Evolutionary conservation across 768 basidiomycete species (phyloP).

Genomic region (Russula sp.): DNA sequence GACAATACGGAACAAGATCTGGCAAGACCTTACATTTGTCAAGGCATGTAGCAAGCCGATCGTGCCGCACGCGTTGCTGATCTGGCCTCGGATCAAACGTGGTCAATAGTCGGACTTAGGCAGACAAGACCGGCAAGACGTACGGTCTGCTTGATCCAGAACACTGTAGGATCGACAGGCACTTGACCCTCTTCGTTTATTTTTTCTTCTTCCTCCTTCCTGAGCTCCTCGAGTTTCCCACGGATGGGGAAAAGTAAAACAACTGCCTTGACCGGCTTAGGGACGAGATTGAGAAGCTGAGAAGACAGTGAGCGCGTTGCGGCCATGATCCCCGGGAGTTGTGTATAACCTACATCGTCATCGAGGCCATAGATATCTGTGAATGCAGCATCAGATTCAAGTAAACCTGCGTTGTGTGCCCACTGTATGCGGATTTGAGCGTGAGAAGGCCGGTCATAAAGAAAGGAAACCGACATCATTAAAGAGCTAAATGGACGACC

Average conservation of each 20-base stretch:
- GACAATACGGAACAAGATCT: not conserved
- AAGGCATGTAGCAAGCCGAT: conserved; percentile 38
- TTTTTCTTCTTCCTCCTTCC: conserved; percentile 52
- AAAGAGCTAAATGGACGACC: conserved; percentile 27
- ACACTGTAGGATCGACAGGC: conserved; percentile 52
- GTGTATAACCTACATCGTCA: conserved; percentile 6
- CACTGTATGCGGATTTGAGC: conserved; percentile 12
- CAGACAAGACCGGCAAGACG: conserved; percentile 17
- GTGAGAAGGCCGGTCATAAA: conserved; percentile 26
- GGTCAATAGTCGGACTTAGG: not conserved
- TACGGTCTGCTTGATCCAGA: conserved; percentile 92
- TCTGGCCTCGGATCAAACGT: conserved; percentile 17
- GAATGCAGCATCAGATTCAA: conserved; percentile 12
- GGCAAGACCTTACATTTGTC: conserved; percentile 51
- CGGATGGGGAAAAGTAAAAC: conserved; percentile 77
- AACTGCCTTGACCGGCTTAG: conserved; percentile 73
- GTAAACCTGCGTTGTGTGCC: not conserved
- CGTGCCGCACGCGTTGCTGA: conserved; percentile 30
- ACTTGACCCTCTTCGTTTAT: conserved; percentile 41
- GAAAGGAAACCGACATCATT: conserved; percentile 10
- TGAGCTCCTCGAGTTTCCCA: conserved; percentile 40
- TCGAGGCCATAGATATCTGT: conserved; percentile 21
- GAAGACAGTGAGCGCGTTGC: not conserved
- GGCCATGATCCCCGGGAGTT: not conserved
- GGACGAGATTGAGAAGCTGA: conserved; percentile 64